Percentiles rank a stretch among this genome's conserved stretches.
Conservation (phyloP, 2,329 filamentous ascomycete species). For the Nemania sp. region DNA sequence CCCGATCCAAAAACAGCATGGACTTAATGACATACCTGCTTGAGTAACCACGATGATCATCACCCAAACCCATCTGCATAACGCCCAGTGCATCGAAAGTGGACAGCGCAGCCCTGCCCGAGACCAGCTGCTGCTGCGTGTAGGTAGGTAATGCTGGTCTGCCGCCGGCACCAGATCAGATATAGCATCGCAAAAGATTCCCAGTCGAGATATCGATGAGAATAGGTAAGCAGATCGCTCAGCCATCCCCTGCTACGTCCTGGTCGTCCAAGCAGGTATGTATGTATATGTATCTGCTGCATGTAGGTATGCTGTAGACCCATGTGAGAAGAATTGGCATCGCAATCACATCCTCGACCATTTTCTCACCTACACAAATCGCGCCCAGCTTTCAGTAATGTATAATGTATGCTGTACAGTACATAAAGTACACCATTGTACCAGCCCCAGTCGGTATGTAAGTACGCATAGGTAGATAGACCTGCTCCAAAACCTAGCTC, state of each 20-base stretch:
- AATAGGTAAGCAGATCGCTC: conserved; percentile 8
- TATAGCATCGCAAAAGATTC: conserved; percentile 1
- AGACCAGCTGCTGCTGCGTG: conserved; percentile 21
- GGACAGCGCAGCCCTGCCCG: conserved; percentile 10
- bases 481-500: conserved; percentile 15
- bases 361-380: conserved; percentile 5
- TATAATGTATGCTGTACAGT: conserved; percentile 4
- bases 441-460: conserved; percentile 42
- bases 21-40: conserved; percentile 6
- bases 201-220: conserved; percentile 8
- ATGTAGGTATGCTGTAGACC: too few relatives aligned
- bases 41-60: conserved; percentile 10
- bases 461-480: not conserved
- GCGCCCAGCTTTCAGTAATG: not conserved
- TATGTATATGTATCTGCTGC: not conserved
- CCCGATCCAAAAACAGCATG: conserved; percentile 22
- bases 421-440: not conserved
- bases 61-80: conserved; percentile 18
- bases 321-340: not conserved
- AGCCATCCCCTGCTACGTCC: not conserved
- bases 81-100: not conserved
- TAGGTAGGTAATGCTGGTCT: conserved; percentile 23
- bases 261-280: not conserved
- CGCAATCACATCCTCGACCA: conserved; percentile 1
- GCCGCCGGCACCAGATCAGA: conserved; percentile 24